Evolutionary conservation across 768 basidiomycete genomes (phyloP).

Genomic region (Russula earlei): DNA sequence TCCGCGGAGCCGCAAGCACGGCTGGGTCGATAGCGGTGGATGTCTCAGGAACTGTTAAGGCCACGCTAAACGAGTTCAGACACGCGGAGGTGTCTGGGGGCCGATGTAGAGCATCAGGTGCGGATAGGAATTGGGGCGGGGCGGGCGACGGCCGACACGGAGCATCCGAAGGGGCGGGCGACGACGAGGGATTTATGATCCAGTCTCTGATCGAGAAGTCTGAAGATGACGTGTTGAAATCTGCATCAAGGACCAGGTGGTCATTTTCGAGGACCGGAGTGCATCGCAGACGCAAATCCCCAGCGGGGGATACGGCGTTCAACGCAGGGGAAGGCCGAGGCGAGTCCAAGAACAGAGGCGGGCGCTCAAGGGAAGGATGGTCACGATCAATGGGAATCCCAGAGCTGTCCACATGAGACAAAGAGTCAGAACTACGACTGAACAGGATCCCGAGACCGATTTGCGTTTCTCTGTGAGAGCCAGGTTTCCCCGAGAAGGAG

Average conservation of each 20-base stretch:
- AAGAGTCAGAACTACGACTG: neutral
- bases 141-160: neutral
- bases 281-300: neutral
- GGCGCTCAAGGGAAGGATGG: neutral
- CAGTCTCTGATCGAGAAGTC: constrained; percentile 15
- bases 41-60: neutral
- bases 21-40: neutral
- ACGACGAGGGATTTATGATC: constrained; percentile 10
- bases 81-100: neutral
- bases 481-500: neutral
- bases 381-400: too few species aligned
- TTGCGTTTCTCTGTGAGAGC: neutral
- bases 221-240: constrained; percentile 5
- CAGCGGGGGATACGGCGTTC: neutral
- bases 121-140: neutral
- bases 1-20: neutral
- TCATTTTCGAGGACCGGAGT: neutral
- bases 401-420: too few species aligned
- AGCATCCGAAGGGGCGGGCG: neutral
- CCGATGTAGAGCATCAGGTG: neutral
- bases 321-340: neutral
- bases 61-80: neutral
- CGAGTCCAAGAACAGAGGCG: constrained; percentile 1
- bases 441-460: constrained; percentile 17
- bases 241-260: neutral